Base-by-base conservation (phyloP, 2,329 filamentous ascomycete genomes). In the Aureobasidium sp. region DNA sequence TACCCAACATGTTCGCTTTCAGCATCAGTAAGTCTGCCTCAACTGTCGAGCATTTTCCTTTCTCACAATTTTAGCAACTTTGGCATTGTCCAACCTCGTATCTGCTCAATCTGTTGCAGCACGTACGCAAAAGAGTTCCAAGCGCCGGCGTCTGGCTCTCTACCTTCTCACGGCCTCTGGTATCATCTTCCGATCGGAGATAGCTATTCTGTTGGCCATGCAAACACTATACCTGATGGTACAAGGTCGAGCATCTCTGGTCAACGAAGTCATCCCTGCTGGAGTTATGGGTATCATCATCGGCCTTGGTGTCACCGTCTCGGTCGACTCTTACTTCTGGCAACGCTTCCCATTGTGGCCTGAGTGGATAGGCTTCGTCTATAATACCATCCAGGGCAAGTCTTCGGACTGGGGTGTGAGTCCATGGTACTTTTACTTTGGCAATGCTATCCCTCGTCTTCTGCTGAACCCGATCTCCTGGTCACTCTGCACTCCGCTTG, bases 1-100 rank as follows among this genome's bases (percentile, higher is more conserved):
- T 99, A 70, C 96, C 96, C 2, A 99, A 99, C 77, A 97, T 97
- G 92, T 97, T 98, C 80, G 95, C 96, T 25, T 96, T 98, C 81
- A 88, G 90, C 13, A 81, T 98, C 66, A 93, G 91, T 95, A 83
- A 79, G 90, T 85, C 20, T 36, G 23, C 8, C 9, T 23, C 31
- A 15, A 25, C 7, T 33, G 13, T 20, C 55, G 20, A 59, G 16
- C 27, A 29, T 7, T 27, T 15, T 40, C 33, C 45, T 23, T 36
- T 50, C 69, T 93, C 38, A 65, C 58, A 9, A 15, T 23, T 3
- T 40, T 13, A 66, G 92, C 91, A 65, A 94, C 91, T 0, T 75
- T 92, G 51, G 90, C 92, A 9, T 82, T 88, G 54, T 77, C 82
- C 45, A 81, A 79, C 66, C 74, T 88, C 51, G 80, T 90, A 3